These are phyloP conservation scores for Calocera viscosa DNA, from an alignment of 768 basidiomycete species.

Conservation along the genomic window DNA sequence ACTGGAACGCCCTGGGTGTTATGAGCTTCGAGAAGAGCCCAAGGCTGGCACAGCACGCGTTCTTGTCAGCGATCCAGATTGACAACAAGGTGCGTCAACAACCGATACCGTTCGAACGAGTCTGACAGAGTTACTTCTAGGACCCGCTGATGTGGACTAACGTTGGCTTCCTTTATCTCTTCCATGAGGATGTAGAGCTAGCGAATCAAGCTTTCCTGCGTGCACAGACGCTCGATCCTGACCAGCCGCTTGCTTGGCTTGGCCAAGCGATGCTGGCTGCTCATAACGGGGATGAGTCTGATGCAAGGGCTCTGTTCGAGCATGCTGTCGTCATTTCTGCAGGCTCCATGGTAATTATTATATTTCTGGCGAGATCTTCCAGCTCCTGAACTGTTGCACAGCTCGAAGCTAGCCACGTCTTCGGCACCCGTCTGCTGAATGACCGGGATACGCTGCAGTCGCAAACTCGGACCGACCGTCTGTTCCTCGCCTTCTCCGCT, in stretches of 20 bases:
- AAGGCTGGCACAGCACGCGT: conserved; percentile 78
- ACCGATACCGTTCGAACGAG: neutral
- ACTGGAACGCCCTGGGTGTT: conserved; percentile 77
- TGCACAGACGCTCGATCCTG: conserved; percentile 86
- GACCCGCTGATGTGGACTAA: conserved; percentile 71
- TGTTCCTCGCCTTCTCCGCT: conserved; percentile 70
- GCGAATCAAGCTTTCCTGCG: conserved; percentile 76
- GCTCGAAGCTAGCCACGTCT: conserved; percentile 9
- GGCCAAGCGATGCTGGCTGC: conserved; percentile 45
- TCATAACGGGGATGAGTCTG: conserved; percentile 32
- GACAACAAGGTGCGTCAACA: conserved; percentile 54
- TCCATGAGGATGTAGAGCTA: conserved; percentile 64
- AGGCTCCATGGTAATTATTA: conserved; percentile 40
- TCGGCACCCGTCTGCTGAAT: conserved; percentile 21
- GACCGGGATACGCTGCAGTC: conserved; percentile 18
- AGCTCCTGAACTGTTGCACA: neutral
- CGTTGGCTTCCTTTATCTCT: conserved; percentile 74
- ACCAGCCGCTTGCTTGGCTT: conserved; percentile 78
- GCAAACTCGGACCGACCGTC: conserved; percentile 30
- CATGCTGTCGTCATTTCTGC: conserved; percentile 54
- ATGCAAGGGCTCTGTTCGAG: conserved; percentile 57
- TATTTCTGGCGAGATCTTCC: neutral
- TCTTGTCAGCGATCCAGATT: conserved; percentile 75
- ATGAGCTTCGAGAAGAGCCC: conserved; percentile 53
- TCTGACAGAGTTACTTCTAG: conserved; percentile 30